Evolutionary conservation across 192 early-diverging fungal species (phyloP), one percentile per base, ranked within the genome.

Genomic region (Linnemannia exigua): DNA sequence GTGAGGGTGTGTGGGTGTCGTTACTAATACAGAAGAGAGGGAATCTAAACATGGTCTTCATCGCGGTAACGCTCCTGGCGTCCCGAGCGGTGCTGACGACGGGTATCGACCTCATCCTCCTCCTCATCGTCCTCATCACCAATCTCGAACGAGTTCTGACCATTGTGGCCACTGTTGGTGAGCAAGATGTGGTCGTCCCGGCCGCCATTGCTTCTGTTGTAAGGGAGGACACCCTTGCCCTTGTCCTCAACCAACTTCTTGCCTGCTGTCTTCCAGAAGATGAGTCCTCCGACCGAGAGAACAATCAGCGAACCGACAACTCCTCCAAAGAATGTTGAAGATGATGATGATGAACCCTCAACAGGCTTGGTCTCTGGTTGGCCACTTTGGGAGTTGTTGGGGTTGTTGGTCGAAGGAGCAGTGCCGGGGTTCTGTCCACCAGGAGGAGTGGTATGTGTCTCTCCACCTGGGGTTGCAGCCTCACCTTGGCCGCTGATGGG

Each of bases 221-320:
- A 86, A 44, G 84, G 84, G 22, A 86, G 48, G 1, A 86, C 84
- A 25, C 84, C 84, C 47, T 86, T 86, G 47, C 84, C 84, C 79
- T 86, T 86, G 75, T 86, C 84, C 63, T 79, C 76, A 4, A 78
- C 75, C 68, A 79, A 8, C 41, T 80, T 86, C 74, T 85, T 85
- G 67, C 82, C 82, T 19, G 84, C 77, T 5, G 78, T 79, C 84
- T 80, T 86, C 84, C 84, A 86, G 36, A 86, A 86, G 70, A 86
- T 80, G 14, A 86, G 70, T 11, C 84, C 84, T 31, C 84, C 84
- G 2, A 80, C 78, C 2, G 78, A 66, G 22, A 80, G 66, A 11
- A 86, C 70, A 44, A 86, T 31, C 61, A 79, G 46, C 9, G 54
- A 71, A 37, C 84, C 84, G 47, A 86, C 67, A 19, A 86, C 75